Percentiles rank a stretch among this genome's conserved stretches.
Conservation (phyloP, 2,329 filamentous ascomycete genomes). For the Verticillium longisporum region DNA sequence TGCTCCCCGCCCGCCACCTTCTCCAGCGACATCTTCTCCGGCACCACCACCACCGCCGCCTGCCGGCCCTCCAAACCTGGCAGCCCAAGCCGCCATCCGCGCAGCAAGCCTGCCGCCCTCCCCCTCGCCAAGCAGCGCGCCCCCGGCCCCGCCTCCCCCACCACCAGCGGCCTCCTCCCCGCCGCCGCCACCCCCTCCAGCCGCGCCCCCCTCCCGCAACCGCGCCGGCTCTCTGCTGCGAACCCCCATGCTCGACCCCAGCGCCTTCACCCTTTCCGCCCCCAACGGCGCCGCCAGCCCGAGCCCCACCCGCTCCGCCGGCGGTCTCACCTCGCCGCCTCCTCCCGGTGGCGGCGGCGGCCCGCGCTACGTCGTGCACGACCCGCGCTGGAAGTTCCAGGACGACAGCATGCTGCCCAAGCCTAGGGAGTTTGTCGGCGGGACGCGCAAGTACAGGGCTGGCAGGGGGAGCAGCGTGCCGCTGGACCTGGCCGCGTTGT, state of each 20-base stretch:
- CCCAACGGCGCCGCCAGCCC: conserved; percentile 46
- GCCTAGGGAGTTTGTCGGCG: conserved; percentile 73
- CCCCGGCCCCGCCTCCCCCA: conserved; percentile 29
- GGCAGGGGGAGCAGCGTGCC: conserved; percentile 92
- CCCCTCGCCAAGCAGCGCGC: conserved; percentile 23
- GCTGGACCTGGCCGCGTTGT: conserved; percentile 64
- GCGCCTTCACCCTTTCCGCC: conserved; percentile 65
- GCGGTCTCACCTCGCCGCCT: conserved; percentile 20
- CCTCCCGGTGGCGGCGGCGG: conserved; percentile 18
- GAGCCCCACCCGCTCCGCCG: conserved; percentile 18
- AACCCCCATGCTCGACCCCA: conserved; percentile 64
- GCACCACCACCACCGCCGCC: conserved; percentile 25
- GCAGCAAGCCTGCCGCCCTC: conserved; percentile 10
- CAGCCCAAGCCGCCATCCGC: conserved; percentile 36
- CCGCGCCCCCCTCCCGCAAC: conserved; percentile 26
- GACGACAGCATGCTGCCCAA: conserved; percentile 76
- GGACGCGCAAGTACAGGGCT: conserved; percentile 73
- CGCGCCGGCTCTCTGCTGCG: conserved; percentile 41
- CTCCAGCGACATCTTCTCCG: conserved; percentile 23
- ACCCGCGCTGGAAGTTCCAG: conserved; percentile 81
- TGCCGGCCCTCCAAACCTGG: conserved; percentile 26
- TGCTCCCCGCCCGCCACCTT: conserved; percentile 36
- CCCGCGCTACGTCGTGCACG: conserved; percentile 57
- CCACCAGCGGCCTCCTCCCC: conserved; percentile 30
- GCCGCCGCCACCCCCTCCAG: conserved; percentile 30